phyloP scores from a whole-genome alignment of 352 stramenopile species.

The Globisporangium sylvaticum region DNA sequence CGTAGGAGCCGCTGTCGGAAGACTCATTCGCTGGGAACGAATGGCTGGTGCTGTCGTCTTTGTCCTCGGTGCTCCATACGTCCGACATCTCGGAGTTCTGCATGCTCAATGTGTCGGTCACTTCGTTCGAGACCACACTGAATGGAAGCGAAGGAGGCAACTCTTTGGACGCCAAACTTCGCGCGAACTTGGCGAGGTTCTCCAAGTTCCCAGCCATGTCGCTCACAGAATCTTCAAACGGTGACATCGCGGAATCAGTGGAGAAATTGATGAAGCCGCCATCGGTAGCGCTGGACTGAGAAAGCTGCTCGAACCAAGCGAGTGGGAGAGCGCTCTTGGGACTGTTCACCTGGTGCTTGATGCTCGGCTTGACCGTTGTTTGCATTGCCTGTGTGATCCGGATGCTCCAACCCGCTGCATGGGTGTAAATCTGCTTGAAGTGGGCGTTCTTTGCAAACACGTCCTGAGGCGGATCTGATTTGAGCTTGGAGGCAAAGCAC shows the following conservation, averaged over 20 bases:
- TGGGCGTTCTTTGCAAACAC: slow-evolving; percentile 78
- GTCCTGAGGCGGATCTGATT: slow-evolving; percentile 64
- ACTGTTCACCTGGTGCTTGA: slow-evolving; percentile 60
- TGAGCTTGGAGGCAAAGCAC: slow-evolving; percentile 71
- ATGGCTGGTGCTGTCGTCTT: slow-evolving; percentile 56
- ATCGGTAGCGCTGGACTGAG: slow-evolving; percentile 46
- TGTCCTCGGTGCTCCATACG: slow-evolving; percentile 58
- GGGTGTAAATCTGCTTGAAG: slow-evolving; percentile 81
- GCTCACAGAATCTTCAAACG: slow-evolving; percentile 43
- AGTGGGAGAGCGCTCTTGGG: slow-evolving; percentile 68
- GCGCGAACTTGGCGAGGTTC: slow-evolving; percentile 67
- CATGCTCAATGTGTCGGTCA: slow-evolving; percentile 59
- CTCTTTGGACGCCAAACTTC: slow-evolving; percentile 43
- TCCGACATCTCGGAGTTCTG: slow-evolving; percentile 45
- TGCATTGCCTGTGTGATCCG: slow-evolving; percentile 77
- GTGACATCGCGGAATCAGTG: slow-evolving; percentile 21
- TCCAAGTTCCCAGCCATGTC: slow-evolving; percentile 60
- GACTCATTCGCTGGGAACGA: slow-evolving; percentile 63
- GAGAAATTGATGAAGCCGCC: slow-evolving; percentile 19
- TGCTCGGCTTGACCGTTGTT: slow-evolving; percentile 67
- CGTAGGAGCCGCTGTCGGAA: slow-evolving; percentile 34
- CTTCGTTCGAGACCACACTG: slow-evolving; percentile 69
- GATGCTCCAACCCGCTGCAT: slow-evolving; percentile 71
- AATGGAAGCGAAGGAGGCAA: slow-evolving; percentile 27
- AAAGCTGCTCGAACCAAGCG: slow-evolving; percentile 76